Percentiles rank a stretch among this genome's conserved stretches.
Evolutionary conservation across 352 stramenopile species (phyloP).

Genomic region (Globisporangium viniferum): DNA sequence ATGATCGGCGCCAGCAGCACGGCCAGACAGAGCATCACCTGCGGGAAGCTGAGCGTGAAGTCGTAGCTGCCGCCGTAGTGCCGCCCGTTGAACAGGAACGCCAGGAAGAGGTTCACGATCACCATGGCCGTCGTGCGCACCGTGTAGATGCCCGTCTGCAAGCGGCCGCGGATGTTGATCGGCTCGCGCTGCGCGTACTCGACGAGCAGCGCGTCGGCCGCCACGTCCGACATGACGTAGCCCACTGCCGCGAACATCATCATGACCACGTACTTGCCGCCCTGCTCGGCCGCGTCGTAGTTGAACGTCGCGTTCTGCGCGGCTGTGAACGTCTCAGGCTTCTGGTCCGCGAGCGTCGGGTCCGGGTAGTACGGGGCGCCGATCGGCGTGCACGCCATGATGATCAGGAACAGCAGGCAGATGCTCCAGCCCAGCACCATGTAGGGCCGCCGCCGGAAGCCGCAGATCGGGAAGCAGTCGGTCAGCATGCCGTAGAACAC

Average conservation of each 20-base stretch:
- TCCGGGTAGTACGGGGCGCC: constrained; percentile 48
- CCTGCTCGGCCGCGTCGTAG: constrained; percentile 25
- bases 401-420: constrained; percentile 38
- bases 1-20: constrained; percentile 15
- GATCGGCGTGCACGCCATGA: constrained; percentile 39
- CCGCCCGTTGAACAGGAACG: constrained; percentile 53
- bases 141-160: constrained; percentile 45
- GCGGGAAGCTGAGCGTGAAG: constrained; percentile 48
- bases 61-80: constrained; percentile 55
- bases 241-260: constrained; percentile 72
- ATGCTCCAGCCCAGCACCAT: constrained; percentile 60
- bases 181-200: constrained; percentile 41
- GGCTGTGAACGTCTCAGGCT: constrained; percentile 21
- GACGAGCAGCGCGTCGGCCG: constrained; percentile 43
- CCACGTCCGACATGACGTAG: constrained; percentile 78
- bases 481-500: constrained; percentile 62
- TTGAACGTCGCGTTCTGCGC: constrained; percentile 31
- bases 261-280: constrained; percentile 56
- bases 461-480: constrained; percentile 50
- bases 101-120: constrained; percentile 32
- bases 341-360: constrained; percentile 16
- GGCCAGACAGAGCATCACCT: constrained; percentile 17
- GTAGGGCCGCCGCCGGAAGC: constrained; percentile 57
- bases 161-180: constrained; percentile 31
- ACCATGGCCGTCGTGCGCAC: constrained; percentile 33